Evolutionary conservation across 805 yeast species (phyloP), one percentile per base, ranked within the genome.

Genomic region (Ogataea trehalophila): DNA sequence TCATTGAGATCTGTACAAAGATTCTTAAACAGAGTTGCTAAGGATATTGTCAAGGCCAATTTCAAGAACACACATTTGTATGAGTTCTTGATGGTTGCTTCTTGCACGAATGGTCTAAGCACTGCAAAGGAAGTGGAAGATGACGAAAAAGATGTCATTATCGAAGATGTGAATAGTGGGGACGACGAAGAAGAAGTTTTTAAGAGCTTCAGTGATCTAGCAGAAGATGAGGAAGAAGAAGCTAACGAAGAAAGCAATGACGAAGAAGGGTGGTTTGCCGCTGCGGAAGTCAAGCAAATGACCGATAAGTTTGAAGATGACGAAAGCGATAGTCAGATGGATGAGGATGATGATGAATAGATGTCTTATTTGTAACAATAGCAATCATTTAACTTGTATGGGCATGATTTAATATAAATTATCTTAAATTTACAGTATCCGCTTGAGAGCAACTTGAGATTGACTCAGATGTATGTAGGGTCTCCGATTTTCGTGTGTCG

Each of bases 1-100:
- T 74, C 85, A 0, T 62, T 88, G 54, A 79, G 91, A 56, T 76
- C 86, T 1, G 68, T 89, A 9, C 95, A 83, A 59, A 74, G 94
- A 59, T 89, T 88, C 59, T 71, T 89, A 52, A 81, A 79, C 42
- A 76, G 88, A 58, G 69, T 82, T 14, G 91, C 86, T 14, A 87
- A 87, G 63, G 92, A 86, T 46, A 75, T 87, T n/a, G 79, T 81
- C 0, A 65, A 63, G 34, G 69, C 78, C 5, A 72, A 81, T 3
- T 74, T 71, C 50, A 76, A 74, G 39, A 84, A 81, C 54, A 78
- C 73, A 49, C 77, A 79, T 59, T 65, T 77, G 42, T 76, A 74
- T 59, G 68, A 70, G 43, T 87, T 81, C 60, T 69, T 86, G 48
- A 64, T 69, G 14, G 44, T 58, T 29, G 50, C 55, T 8, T 37